Evolutionary conservation across 495 filamentous ascomycete species (phyloP), one percentile per base, ranked within the genome.

Genomic region (Talaromyces stipitatus): DNA sequence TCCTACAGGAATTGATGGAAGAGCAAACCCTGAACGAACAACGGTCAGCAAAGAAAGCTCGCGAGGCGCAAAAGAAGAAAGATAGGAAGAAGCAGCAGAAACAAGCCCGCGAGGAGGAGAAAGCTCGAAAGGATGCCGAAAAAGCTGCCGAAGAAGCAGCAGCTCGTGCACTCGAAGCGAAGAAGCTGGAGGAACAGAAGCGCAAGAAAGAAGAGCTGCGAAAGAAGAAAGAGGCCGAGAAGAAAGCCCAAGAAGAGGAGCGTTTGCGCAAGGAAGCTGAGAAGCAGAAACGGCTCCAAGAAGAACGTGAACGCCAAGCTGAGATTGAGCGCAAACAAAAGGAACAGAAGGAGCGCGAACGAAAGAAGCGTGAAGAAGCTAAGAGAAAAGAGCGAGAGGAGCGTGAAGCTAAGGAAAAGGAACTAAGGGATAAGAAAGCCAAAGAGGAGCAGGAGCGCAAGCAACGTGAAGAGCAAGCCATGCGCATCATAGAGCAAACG

Each of bases 151-250:
- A 96, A 71, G 92, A 96, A 69, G 86, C 85, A 5, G 86, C 87
- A 26, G 79, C 79, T 30, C 82, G 82, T 61, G 90, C 83, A 9
- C 83, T 86, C 7, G 91, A 97, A 61, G 83, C 85, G 57, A 87
- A 86, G 68, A 91, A 87, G 60, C 74, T 80, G 5, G 91, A 96
- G 63, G 91, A 96, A 69, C 85, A 87, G 63, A 80, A 82, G 51
- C 71, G 74, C 52, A 94, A 86, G 72, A 84, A 85, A 28, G 94
- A 97, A 67, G 94, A 96, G 68, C 92, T 90, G 66, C 81, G 88
- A 22, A 94, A 87, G 78, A 92, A 92, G 74, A 89, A 85, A 60
- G 94, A 98, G 62, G 87, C 88, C n/a, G 90, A 95, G 68, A 89
- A 86, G 61, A 95, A 89, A 71, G 88, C 87, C 26, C 87, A 88